Evolutionary conservation across 192 early-diverging fungal genomes (phyloP).

Genomic region (Funneliformis geosporum): DNA sequence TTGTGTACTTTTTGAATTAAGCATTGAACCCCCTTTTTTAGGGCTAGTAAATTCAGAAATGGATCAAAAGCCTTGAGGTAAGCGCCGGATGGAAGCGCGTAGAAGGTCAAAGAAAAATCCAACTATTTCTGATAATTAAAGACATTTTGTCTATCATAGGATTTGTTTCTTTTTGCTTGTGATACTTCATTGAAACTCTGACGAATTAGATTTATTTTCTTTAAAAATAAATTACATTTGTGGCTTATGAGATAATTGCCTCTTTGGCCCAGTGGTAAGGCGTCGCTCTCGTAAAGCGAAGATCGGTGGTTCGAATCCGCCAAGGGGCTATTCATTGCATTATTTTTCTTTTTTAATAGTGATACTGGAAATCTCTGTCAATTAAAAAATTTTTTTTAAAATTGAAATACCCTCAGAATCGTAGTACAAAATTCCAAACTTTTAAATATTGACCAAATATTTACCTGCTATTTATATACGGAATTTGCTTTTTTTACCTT

Average conservation of each 20-base stretch:
- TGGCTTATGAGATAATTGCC: conserved; percentile 27
- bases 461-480: not conserved
- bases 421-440: not conserved
- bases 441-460: not conserved
- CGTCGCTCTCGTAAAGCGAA: conserved; percentile 54
- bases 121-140: not conserved
- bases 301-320: conserved; percentile 47
- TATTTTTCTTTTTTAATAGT: not conserved
- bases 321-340: conserved; percentile 29
- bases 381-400: not conserved
- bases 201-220: too few species aligned
- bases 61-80: not conserved
- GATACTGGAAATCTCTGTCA: too few species aligned
- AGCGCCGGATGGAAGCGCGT: not conserved
- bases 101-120: not conserved
- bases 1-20: not conserved
- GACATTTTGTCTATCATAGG: not conserved
- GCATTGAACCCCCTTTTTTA: not conserved
- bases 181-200: too few species aligned
- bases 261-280: conserved; percentile 48
- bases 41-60: not conserved
- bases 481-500: not conserved
- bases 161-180: too few species aligned
- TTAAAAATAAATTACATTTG: not conserved
- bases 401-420: not conserved